Conservation (phyloP, 805 yeast species). For the Middelhovenomyces tepae region DNA sequence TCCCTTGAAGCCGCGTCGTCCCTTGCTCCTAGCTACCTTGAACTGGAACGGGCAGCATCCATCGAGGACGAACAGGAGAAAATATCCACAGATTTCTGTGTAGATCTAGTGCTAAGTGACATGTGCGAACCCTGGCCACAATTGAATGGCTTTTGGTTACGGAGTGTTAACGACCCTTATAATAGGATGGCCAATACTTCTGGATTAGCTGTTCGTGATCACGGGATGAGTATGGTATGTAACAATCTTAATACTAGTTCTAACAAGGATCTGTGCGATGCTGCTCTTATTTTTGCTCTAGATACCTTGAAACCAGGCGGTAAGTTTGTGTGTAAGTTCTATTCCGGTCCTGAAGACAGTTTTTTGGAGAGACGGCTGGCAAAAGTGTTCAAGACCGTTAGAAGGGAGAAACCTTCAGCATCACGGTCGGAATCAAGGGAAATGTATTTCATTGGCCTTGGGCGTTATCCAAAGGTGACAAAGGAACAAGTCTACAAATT, state of each 20-base stretch:
- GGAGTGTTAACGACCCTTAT: slow-evolving; percentile 70
- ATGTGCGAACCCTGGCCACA: slow-evolving; percentile 63
- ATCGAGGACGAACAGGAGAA: slow-evolving; percentile 15
- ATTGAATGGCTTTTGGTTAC: slow-evolving; percentile 41
- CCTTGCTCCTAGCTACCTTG: slow-evolving; percentile 15
- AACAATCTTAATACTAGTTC: not conserved
- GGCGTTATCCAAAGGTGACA: slow-evolving; percentile 30
- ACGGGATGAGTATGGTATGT: slow-evolving; percentile 63
- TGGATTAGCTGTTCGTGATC: slow-evolving; percentile 76
- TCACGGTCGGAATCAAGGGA: slow-evolving; percentile 75
- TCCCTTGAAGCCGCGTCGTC: slow-evolving; percentile 6
- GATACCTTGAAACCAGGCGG: slow-evolving; percentile 68
- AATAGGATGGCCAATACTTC: slow-evolving; percentile 90
- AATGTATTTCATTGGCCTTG: slow-evolving; percentile 66
- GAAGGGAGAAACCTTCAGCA: slow-evolving; percentile 71
- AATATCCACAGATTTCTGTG: slow-evolving; percentile 28
- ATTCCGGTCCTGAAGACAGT: slow-evolving; percentile 71
- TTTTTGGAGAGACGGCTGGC: slow-evolving; percentile 51
- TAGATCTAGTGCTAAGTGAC: slow-evolving; percentile 69
- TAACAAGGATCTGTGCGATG: slow-evolving; percentile 70
- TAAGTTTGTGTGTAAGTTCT: slow-evolving; percentile 70
- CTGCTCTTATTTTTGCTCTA: slow-evolving; percentile 70
- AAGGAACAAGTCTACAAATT: slow-evolving; percentile 13
- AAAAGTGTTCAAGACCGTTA: slow-evolving; percentile 52
- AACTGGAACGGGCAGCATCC: slow-evolving; percentile 26